Conservation (phyloP, 73 alveolate species). For the Uronychia binucleata region DNA sequence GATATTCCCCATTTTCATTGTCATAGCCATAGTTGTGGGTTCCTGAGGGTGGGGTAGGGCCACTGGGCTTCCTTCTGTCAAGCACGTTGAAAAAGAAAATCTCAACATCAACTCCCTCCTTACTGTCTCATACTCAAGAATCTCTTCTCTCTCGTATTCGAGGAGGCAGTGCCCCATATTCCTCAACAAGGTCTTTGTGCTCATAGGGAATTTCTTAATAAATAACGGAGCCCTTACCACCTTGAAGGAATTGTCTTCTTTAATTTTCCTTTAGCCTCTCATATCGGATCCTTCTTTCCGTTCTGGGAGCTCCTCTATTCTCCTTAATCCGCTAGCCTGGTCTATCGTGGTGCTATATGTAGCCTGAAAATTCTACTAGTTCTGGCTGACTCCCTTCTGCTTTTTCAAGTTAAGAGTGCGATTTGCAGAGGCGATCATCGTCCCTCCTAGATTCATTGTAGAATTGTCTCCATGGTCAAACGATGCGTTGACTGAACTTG, state of each 20-base stretch:
- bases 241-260: not conserved
- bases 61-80: not conserved
- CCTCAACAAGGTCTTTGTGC: not conserved
- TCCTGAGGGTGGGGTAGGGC: not conserved
- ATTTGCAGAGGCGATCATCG: not conserved
- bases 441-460: not conserved
- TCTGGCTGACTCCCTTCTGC: not conserved
- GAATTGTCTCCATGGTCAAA: not conserved
- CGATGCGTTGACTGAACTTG: not conserved
- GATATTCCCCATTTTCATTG: constrained; percentile 43
- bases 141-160: not conserved
- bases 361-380: not conserved
- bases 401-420: not conserved
- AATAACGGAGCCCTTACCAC: not conserved
- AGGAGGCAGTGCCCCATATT: not conserved
- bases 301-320: not conserved
- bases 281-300: not conserved
- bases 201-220: not conserved
- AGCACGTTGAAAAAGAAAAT: not conserved
- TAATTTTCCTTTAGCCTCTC: not conserved
- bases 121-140: not conserved
- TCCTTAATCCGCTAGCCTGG: not conserved
- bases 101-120: not conserved
- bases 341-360: not conserved
- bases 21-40: constrained; percentile 52